These are phyloP conservation scores for Oxyria digyna DNA, from an alignment of 148 eudicot genomes.

Conservation along the genomic window DNA sequence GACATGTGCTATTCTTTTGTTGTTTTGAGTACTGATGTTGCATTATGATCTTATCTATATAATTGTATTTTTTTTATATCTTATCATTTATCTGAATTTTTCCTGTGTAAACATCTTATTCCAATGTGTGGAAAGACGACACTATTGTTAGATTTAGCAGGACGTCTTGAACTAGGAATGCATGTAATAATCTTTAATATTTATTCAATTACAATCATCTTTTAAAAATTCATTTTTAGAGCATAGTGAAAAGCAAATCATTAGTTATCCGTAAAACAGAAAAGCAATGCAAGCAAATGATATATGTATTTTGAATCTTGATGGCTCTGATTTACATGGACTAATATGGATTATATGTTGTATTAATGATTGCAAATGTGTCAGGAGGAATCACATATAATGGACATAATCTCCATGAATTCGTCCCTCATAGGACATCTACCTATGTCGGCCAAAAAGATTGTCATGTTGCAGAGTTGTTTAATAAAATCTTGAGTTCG, in stretches of 20 bases:
- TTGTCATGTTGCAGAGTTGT: slow-evolving; percentile 95
- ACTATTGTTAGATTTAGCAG: slow-evolving; percentile 77
- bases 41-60: too few species aligned
- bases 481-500: slow-evolving; percentile 82
- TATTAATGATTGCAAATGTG: slow-evolving; percentile 46
- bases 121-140: slow-evolving; percentile 98
- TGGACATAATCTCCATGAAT: slow-evolving; percentile 78
- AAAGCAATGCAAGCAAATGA: too few species aligned
- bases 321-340: background rate
- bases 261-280: too few species aligned
- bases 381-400: slow-evolving; percentile 92
- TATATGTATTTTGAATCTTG: background rate
- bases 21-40: too few species aligned
- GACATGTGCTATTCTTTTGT: too few species aligned
- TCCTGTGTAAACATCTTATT: too few species aligned
- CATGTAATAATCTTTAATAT: slow-evolving; percentile 37
- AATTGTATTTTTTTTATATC: too few species aligned
- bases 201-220: background rate
- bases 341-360: slow-evolving; percentile 8
- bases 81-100: too few species aligned
- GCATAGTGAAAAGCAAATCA: background rate
- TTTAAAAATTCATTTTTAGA: background rate
- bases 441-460: slow-evolving; percentile 94
- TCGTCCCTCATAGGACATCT: slow-evolving; percentile 95
- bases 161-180: slow-evolving; percentile 68